Evolutionary conservation across 306 rosid species (phyloP).

Genomic region (Castanospermum australe): DNA sequence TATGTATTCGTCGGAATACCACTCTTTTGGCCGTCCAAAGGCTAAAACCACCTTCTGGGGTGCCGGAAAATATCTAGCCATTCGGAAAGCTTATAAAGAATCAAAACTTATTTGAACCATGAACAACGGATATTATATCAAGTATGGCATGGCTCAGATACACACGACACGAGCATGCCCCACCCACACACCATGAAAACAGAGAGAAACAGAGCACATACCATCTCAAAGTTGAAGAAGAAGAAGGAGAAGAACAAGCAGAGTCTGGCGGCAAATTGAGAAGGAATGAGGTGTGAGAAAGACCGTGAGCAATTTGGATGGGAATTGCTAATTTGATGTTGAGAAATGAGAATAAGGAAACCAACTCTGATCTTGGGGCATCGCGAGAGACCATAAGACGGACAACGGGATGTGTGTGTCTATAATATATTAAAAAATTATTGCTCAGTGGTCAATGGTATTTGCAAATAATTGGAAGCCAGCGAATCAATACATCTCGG

Average conservation of each 20-base stretch:
- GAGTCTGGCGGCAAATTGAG: neutral
- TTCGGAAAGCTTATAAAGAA: neutral
- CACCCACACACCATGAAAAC: neutral
- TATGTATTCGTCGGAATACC: neutral
- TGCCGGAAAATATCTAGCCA: conserved; percentile 21
- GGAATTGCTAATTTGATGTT: neutral
- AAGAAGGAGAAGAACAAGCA: neutral
- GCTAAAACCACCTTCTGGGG: conserved; percentile 9
- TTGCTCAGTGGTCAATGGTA: neutral
- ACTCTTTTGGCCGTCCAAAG: neutral
- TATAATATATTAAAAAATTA: neutral
- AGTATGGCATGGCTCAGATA: neutral
- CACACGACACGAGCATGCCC: neutral
- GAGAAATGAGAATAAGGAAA: neutral
- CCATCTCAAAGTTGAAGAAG: neutral
- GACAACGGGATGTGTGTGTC: neutral
- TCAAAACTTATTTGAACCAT: neutral
- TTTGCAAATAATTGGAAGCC: neutral
- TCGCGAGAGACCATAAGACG: neutral
- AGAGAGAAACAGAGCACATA: neutral
- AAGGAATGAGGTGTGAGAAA: neutral
- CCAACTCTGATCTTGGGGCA: neutral
- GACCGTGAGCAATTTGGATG: neutral
- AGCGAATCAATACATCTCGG: no score
- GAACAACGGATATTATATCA: neutral